Percentiles rank a stretch among this genome's conserved stretches.
phyloP scores from a whole-genome alignment of 768 basidiomycete genomes.

The Calocera viscosa region DNA sequence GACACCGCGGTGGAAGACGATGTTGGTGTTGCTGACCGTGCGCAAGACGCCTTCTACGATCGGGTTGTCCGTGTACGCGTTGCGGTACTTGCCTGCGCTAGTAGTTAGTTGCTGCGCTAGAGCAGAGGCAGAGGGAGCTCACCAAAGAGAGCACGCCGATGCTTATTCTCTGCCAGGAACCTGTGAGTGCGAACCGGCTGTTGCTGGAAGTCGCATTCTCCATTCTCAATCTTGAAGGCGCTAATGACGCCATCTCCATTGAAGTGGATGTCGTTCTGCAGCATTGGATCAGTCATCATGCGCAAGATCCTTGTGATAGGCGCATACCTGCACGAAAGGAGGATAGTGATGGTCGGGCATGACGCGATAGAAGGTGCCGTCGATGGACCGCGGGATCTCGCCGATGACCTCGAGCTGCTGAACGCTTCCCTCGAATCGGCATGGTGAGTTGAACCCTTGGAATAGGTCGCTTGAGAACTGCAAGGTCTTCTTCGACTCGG shows the following conservation, averaged over 20 bases:
- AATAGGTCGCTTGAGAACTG: background rate
- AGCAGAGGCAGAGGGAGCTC: background rate
- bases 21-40: conserved; percentile 10
- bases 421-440: background rate
- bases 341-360: conserved; percentile 5
- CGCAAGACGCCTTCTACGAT: conserved; percentile 7
- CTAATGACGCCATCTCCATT: conserved; percentile 12
- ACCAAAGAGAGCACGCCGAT: conserved; percentile 11
- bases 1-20: conserved; percentile 2
- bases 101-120: background rate
- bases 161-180: conserved; percentile 6
- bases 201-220: conserved; percentile 11
- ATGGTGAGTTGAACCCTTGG: background rate
- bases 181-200: conserved; percentile 9
- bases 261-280: conserved; percentile 13
- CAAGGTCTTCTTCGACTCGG: background rate
- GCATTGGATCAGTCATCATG: background rate
- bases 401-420: background rate
- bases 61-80: conserved; percentile 14
- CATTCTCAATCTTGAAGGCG: conserved; percentile 11
- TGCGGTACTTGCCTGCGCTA: conserved; percentile 12
- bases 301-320: background rate
- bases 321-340: background rate
- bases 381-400: background rate
- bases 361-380: background rate